Evolutionary conservation across 805 yeast genomes (phyloP), one percentile per base, ranked within the genome.

Genomic region (Debaryomyces prosopidis): DNA sequence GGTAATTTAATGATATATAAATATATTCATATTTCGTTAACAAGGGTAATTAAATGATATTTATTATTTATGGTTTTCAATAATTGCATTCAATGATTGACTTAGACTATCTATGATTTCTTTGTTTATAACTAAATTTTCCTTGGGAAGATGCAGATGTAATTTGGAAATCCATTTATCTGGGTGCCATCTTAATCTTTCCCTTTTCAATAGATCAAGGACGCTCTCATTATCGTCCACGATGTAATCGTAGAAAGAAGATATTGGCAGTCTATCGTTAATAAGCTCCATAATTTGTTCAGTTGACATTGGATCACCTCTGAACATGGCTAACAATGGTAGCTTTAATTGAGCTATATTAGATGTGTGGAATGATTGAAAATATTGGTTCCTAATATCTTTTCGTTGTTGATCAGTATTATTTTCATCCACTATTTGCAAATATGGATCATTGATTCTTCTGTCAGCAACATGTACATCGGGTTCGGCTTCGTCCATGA

Each of bases 141-240:
- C 11, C 16, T 31, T 20, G 4, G 33, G 35, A 6, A 18, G 20
- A 18, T 40, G 44, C 19, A 23, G 32, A 12, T 59, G 48, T 3
- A 69, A 54, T 32, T 57, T 58, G 9, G 59, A 57, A 9, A 58
- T 54, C 82, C 84, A 77, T 54, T 75, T 77, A 55, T 84, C 90
- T 1, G 90, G 90, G 58, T 84, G 90, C 89, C 89, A 84, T 49
- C 79, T 62, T 5, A 84, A 59, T 44, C 89, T 59, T 52, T 84
- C 89, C 23, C 47, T 52, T 46, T 75, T 80, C 5, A 71, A 40
- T 14, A 69, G 46, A 1, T 54, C 62, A 2, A 47, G 12, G 20
- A 65, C 33, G 5, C 49, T 43, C 15, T 53, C 53, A 32, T 55
- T 42, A 0, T 48, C 44, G 1, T 40, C 31, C 23, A 35, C 42